phyloP scores from a whole-genome alignment of 225 moss, liverwort and hornwort species.

The Asterella californica region DNA sequence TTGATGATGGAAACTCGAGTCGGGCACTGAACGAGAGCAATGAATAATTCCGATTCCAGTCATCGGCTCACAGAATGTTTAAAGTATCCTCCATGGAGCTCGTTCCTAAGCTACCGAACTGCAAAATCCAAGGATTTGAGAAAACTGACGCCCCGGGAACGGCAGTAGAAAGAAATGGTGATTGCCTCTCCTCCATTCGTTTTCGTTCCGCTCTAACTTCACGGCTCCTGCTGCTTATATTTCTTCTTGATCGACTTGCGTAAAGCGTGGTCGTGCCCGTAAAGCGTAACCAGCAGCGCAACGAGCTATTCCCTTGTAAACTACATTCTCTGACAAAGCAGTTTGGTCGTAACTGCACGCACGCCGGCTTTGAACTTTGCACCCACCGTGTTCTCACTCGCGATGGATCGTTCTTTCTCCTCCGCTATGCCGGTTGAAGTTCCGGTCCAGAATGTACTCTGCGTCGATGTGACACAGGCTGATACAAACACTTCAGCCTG shows the following conservation, averaged over 20 bases:
- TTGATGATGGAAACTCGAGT: no score
- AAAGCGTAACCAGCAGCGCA: background rate
- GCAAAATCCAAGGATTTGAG: no score
- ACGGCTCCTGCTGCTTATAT: background rate
- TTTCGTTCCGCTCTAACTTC: background rate
- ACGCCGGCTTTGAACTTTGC: background rate
- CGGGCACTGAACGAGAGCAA: no score
- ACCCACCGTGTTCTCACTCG: background rate
- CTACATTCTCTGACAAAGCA: background rate
- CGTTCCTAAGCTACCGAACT: no score
- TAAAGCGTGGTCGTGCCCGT: background rate
- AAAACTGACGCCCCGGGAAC: background rate
- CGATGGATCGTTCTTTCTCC: background rate
- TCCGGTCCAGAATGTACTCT: background rate
- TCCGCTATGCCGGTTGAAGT: background rate
- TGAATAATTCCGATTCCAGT: no score
- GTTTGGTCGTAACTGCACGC: slow-evolving; percentile 11
- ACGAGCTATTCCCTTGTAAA: background rate
- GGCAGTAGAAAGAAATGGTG: background rate
- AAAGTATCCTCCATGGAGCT: no score
- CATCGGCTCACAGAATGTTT: no score
- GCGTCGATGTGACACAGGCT: background rate
- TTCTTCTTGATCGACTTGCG: background rate
- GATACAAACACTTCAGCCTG: background rate
- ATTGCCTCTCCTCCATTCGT: background rate